These are phyloP conservation scores for Cytospora chrysosperma DNA, from an alignment of 2,329 filamentous ascomycete genomes.

Conservation along the genomic window DNA sequence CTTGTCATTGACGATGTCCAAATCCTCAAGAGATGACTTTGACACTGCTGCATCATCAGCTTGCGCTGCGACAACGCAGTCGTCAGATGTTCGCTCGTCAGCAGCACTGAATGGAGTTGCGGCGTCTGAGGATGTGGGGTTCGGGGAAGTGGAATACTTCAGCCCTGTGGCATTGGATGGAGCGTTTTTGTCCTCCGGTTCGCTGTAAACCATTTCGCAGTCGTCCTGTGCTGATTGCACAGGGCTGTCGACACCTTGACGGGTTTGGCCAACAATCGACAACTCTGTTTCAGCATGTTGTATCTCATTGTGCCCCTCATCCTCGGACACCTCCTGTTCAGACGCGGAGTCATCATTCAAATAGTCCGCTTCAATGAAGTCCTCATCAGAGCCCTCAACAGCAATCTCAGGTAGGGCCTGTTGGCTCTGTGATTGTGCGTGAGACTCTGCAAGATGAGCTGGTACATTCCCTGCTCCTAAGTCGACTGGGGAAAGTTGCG, in stretches of 20 bases:
- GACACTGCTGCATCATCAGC: neutral
- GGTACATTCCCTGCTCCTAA: neutral
- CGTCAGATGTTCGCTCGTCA: neutral
- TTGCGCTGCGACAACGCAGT: neutral
- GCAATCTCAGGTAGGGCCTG: neutral
- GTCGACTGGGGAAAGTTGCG: neutral
- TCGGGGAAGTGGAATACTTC: neutral
- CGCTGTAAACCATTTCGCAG: neutral
- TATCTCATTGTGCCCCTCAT: neutral
- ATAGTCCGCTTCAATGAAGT: conserved; percentile 10
- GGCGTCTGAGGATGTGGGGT: neutral
- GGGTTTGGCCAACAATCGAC: neutral
- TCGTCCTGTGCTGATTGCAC: neutral
- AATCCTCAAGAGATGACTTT: neutral
- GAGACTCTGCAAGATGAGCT: neutral
- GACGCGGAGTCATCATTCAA: conserved; percentile 8
- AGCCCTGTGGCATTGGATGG: neutral
- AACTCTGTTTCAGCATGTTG: neutral
- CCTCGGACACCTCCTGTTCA: neutral
- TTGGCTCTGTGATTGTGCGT: neutral
- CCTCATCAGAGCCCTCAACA: neutral
- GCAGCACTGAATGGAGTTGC: neutral
- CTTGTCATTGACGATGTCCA: conserved; percentile 2
- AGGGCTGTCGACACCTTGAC: neutral
- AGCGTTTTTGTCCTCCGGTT: neutral